Evolutionary conservation across 305 asterid species (phyloP), one percentile per base, ranked within the genome.

Genomic region (Euphrasia arctica): DNA sequence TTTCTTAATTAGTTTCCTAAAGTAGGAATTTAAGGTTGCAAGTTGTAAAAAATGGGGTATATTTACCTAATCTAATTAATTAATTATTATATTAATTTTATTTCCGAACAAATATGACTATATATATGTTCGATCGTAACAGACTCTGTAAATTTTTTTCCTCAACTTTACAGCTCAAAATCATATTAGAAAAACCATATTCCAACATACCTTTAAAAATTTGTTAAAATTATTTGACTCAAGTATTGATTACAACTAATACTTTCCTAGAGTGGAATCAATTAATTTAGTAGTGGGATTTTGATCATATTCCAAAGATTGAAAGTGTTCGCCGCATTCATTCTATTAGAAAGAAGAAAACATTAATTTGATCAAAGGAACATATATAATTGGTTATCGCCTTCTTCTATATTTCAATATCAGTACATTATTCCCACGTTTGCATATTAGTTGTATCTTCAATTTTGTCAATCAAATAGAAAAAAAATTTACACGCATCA

Each of bases 21-120:
- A 66, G 59, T 70, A 76, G 78, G 67, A 73, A 66, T 52, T 78
- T 71, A 51, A 73, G 78, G 76, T 70, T 63, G 64, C 56, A 64
- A 45, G 28, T 61, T 58, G 13, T 55, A 48, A 67, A 51, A 70
- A 68, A 49, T 66, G 32, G 58, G 56, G 76, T 54, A 70, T 56
- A 69, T 54, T 25, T 25, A 25, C 27, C 27, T 25, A 25, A 25
- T 25, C 1, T 25, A 25, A 25, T 25, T 25, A 25, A 25, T 25
- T 25, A 25, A 25, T 25, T 25, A 25, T 25, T 25, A 25, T 25
- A 25, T 25, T 25, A 25, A 25, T 25, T 25, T 25, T 25, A 25
- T 25, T 25, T 25, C 27, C 27, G 27, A 25, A 25, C 27, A 25
- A 25, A 25, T 25, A 25, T 25, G 27, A 25, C 27, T 25, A 25